Evolutionary conservation across 345 rosid species (phyloP).

Genomic region (Garcia nutans): DNA sequence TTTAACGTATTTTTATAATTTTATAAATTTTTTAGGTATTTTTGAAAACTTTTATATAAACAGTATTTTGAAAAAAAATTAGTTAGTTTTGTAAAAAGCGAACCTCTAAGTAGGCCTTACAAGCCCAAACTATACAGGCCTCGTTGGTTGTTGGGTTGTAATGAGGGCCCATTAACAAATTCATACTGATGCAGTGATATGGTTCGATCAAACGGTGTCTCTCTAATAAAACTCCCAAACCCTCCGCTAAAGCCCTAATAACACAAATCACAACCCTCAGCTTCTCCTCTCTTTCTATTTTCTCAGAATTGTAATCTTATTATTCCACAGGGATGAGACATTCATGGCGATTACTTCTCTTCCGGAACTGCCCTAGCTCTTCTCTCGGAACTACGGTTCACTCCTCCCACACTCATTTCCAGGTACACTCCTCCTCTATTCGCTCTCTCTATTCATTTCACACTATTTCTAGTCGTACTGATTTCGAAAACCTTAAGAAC

Average conservation of each 20-base stretch:
- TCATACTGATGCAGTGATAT: too few species aligned
- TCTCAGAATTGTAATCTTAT: conserved; percentile 8
- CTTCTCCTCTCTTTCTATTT: not conserved
- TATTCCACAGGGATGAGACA: conserved; percentile 50
- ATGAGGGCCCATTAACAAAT: too few species aligned
- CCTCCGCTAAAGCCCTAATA: conserved; percentile 17
- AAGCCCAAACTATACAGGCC: too few species aligned
- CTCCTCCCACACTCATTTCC: conserved; percentile 30
- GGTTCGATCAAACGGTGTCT: too few species aligned
- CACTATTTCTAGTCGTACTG: conserved; percentile 17
- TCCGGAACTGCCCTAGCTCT: conserved; percentile 43
- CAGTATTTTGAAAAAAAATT: too few species aligned
- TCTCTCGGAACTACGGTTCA: conserved; percentile 24
- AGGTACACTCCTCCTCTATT: conserved; percentile 37
- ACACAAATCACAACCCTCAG: not conserved
- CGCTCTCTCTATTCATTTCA: conserved; percentile 32
- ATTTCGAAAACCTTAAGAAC: conserved; percentile 9
- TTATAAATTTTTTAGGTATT: too few species aligned
- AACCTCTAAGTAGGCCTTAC: too few species aligned
- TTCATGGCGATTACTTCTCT: conserved; percentile 61
- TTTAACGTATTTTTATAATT: too few species aligned
- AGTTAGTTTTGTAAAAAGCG: too few species aligned
- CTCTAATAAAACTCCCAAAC: not conserved
- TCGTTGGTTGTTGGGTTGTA: too few species aligned
- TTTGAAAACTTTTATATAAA: too few species aligned